Evolutionary conservation across 495 filamentous ascomycete genomes (phyloP).

Genomic region (Cryomyces minteri): DNA sequence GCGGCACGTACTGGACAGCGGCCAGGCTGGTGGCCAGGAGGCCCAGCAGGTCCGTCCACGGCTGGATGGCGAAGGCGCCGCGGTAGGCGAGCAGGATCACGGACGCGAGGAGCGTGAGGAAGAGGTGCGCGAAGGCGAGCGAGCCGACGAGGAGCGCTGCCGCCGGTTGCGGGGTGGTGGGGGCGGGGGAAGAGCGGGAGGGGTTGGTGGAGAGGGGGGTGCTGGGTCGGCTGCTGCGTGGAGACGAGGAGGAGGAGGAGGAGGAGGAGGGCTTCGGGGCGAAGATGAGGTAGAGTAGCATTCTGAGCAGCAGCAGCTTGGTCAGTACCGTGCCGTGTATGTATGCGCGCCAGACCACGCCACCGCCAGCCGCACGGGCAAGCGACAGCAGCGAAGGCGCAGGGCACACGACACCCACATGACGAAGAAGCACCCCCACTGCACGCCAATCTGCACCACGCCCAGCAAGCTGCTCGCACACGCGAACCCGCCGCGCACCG

Average conservation of each 20-base stretch:
- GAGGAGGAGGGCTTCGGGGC: constrained; percentile 11
- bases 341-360: no score
- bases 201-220: constrained; percentile 4
- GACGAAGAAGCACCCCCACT: constrained; percentile 78
- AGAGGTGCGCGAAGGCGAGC: constrained; percentile 50
- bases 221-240: constrained; percentile 31
- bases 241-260: constrained; percentile 32
- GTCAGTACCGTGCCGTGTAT: not conserved
- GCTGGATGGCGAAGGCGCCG: constrained; percentile 35
- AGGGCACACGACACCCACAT: constrained; percentile 42
- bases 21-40: constrained; percentile 61
- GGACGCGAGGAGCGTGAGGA: constrained; percentile 46
- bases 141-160: constrained; percentile 50
- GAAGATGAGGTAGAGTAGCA: constrained; percentile 26
- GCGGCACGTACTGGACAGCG: constrained; percentile 79
- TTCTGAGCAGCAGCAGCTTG: constrained; percentile 6
- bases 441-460: constrained; percentile 72
- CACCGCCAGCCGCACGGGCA: no score
- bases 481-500: constrained; percentile 55
- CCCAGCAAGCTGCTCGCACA: constrained; percentile 75
- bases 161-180: constrained; percentile 36
- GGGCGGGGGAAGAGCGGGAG: constrained; percentile 21
- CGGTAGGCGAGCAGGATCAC: constrained; percentile 36
- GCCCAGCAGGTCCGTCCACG: constrained; percentile 74
- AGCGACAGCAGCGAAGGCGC: not conserved